Percentiles rank a stretch among this genome's conserved stretches.
Conservation (phyloP, 352 stramenopile species). For the Pythium aristosporum region DNA sequence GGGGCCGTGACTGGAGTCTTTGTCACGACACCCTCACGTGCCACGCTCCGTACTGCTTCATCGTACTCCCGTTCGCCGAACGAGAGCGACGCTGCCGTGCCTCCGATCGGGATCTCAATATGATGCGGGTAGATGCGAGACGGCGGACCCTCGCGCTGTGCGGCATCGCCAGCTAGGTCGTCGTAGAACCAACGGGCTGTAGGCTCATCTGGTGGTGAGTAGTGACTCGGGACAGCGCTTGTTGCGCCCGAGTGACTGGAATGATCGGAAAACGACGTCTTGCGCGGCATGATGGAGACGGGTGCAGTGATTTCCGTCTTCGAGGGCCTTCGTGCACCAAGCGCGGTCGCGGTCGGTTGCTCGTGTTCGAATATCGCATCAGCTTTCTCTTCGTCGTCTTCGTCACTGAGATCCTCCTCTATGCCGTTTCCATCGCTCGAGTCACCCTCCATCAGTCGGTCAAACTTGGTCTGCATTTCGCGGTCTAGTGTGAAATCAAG, state of each 20-base stretch:
- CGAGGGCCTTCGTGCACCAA: background rate
- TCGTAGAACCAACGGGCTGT: slow-evolving; percentile 84
- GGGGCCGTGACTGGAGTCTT: slow-evolving; percentile 48
- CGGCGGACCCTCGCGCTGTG: slow-evolving; percentile 43
- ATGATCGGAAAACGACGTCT: slow-evolving; percentile 51
- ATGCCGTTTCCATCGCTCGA: slow-evolving; percentile 32
- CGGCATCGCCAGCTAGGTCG: slow-evolving; percentile 35
- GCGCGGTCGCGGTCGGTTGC: background rate
- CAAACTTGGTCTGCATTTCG: slow-evolving; percentile 74
- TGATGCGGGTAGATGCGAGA: slow-evolving; percentile 86
- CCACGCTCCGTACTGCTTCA: slow-evolving; percentile 69
- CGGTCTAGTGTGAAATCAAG: slow-evolving; percentile 77
- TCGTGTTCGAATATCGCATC: background rate
- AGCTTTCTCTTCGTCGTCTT: slow-evolving; percentile 29
- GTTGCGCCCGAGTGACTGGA: slow-evolving; percentile 40
- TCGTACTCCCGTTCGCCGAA: slow-evolving; percentile 85
- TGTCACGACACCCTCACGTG: slow-evolving; percentile 51
- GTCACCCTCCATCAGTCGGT: slow-evolving; percentile 68
- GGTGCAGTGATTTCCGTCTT: slow-evolving; percentile 42
- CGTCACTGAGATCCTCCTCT: slow-evolving; percentile 29
- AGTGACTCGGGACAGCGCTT: slow-evolving; percentile 43
- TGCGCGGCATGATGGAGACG: slow-evolving; percentile 42
- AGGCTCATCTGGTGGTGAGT: slow-evolving; percentile 68
- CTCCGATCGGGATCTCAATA: slow-evolving; percentile 84
- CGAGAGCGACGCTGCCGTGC: slow-evolving; percentile 75